Conservation (phyloP, 495 filamentous ascomycete genomes). For the Xanthoparmelia taractica region DNA sequence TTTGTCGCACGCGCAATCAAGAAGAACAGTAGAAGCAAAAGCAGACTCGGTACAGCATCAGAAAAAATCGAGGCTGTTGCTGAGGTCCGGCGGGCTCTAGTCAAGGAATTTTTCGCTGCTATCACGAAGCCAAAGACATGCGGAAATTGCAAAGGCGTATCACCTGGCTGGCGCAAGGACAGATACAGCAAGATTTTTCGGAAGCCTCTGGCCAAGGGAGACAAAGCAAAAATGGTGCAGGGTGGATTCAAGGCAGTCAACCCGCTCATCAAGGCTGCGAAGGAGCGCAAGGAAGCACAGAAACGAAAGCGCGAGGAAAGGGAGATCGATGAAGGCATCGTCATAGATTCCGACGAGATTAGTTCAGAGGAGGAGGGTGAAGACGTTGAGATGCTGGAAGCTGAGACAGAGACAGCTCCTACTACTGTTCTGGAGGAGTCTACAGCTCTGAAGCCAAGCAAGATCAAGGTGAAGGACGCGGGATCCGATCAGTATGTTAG, state of each 20-base stretch:
- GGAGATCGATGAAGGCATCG: slow-evolving; percentile 33
- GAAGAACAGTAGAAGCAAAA: slow-evolving; percentile 39
- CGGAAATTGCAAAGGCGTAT: slow-evolving; percentile 63
- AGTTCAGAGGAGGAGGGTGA: slow-evolving; percentile 39
- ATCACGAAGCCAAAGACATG: slow-evolving; percentile 62
- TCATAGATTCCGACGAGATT: slow-evolving; percentile 31
- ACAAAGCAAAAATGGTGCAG: slow-evolving; percentile 63
- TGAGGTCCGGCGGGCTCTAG: slow-evolving; percentile 61
- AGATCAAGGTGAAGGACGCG: slow-evolving; percentile 28
- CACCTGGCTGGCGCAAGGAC: slow-evolving; percentile 77
- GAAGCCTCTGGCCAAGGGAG: slow-evolving; percentile 62
- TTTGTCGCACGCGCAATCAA: slow-evolving; percentile 63
- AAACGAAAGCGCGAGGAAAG: slow-evolving; percentile 24
- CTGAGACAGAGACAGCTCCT: slow-evolving; percentile 37
- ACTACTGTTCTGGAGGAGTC: slow-evolving; percentile 32
- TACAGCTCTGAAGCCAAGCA: slow-evolving; percentile 33
- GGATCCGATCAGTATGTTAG: slow-evolving; percentile 59
- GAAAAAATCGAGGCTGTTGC: slow-evolving; percentile 75
- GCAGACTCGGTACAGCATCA: slow-evolving; percentile 45
- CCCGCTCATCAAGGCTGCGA: slow-evolving; percentile 41
- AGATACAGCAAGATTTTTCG: slow-evolving; percentile 87
- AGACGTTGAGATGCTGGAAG: slow-evolving; percentile 32
- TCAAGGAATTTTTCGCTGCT: slow-evolving; percentile 71
- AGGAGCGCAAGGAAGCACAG: slow-evolving; percentile 28
- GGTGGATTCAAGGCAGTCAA: slow-evolving; percentile 60